phyloP scores from a whole-genome alignment of 352 stramenopile genomes.

The Phytophthora sp. region DNA sequence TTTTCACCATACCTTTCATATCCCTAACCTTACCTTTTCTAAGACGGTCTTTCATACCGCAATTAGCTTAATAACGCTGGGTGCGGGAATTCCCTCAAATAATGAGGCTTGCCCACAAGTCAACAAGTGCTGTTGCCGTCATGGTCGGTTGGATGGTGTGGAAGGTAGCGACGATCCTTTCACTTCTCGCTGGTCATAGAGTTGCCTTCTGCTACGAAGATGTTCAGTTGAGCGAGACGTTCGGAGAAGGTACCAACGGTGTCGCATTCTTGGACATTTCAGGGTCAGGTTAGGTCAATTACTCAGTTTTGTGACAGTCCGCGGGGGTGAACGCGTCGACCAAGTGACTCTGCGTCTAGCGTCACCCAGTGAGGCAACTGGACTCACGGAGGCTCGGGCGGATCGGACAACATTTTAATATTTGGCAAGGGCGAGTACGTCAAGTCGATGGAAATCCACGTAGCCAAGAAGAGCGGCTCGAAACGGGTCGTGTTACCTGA shows the following conservation, averaged over 20 bases:
- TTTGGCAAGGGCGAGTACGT: slow-evolving; percentile 17
- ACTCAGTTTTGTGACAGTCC: slow-evolving; percentile 27
- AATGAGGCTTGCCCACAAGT: too few species aligned
- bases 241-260: slow-evolving; percentile 24
- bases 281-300: slow-evolving; percentile 25
- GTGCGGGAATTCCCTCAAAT: too few species aligned
- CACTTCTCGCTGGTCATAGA: background rate
- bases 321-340: slow-evolving; percentile 28
- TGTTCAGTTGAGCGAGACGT: slow-evolving; percentile 25
- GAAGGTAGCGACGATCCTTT: background rate
- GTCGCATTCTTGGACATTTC: slow-evolving; percentile 32
- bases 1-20: too few species aligned
- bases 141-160: slow-evolving; percentile 9
- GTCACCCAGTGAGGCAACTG: slow-evolving; percentile 19
- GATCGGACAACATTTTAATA: slow-evolving; percentile 26
- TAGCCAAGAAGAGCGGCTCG: slow-evolving; percentile 15
- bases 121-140: background rate
- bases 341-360: slow-evolving; percentile 27
- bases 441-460: slow-evolving; percentile 29
- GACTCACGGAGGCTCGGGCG: slow-evolving; percentile 27
- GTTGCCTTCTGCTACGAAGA: slow-evolving; percentile 19
- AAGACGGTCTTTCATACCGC: too few species aligned
- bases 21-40: too few species aligned
- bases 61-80: too few species aligned
- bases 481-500: slow-evolving; percentile 27